Evolutionary conservation across 768 basidiomycete species (phyloP), one percentile per base, ranked within the genome.

Genomic region (Dictyophora rubrovolvata): DNA sequence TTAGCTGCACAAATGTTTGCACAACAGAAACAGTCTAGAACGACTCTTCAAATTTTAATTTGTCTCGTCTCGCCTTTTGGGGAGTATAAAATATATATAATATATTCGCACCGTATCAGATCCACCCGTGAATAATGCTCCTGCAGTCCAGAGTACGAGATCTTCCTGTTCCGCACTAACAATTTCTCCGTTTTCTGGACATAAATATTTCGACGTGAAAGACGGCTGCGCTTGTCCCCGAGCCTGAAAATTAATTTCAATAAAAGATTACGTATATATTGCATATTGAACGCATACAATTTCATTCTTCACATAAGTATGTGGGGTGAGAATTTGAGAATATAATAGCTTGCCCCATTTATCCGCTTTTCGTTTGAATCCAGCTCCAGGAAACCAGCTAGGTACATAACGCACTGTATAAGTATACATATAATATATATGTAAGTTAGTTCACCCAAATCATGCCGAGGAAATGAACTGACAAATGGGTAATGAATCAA

Each of bases 401-500:
- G 68, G 68, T 7, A 67, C 21, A 47, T 64, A 54, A 10, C 63
- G 61, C 12, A 67, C 65, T 64, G 49, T 6, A 22, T 11, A 54
- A 12, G 4, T 14, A 49, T 23, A 33, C 22, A 14, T 56, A 1
- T 47, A 21, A 11, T n/a, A n/a, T 20, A 18, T 56, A 20, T 22
- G 9, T n/a, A 46, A 33, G 8, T 28, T 16, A 47, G 7, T 28
- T 28, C 28, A 28, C 28, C 7, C 28, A 28, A 23, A 33, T 12
- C 10, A 56, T 12, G 55, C 18, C n/a, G 18, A 18, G 18, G 48
- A 23, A 59, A 18, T 47, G 34, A 55, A 65, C 71, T 53, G 55
- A 77, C 76, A 61, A 23, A 69, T 59, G 3, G 76, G 77, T 51
- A 75, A 70, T 17, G 65, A 69, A 59, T 78, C 76, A 6, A 79